Evolutionary conservation across 257 asterid species (phyloP).

Genomic region (Solanum medicagineum): DNA sequence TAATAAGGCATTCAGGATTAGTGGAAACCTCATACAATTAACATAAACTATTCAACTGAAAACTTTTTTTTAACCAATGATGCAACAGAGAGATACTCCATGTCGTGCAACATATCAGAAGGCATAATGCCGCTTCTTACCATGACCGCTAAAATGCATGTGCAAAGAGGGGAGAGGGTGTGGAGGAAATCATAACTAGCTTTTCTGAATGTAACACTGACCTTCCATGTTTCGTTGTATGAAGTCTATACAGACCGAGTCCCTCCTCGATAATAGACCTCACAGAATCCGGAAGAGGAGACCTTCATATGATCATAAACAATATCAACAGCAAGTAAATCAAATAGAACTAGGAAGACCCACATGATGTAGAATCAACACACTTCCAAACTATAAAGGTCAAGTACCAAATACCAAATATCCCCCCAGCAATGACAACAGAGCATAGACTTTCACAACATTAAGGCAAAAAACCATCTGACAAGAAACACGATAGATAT

Average conservation of each 20-base stretch:
- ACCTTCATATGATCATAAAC: constrained; percentile 33
- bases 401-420: background rate
- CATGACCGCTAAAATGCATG: background rate
- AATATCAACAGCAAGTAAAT: background rate
- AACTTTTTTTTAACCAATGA: background rate
- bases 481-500: background rate
- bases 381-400: background rate
- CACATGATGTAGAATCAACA: background rate
- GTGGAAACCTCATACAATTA: background rate
- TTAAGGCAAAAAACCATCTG: background rate
- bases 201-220: background rate
- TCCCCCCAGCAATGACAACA: background rate
- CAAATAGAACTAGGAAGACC: background rate
- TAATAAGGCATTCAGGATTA: background rate
- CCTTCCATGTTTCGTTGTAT: constrained; percentile 64
- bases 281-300: constrained; percentile 67
- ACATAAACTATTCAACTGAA: background rate
- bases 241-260: constrained; percentile 60
- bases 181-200: background rate
- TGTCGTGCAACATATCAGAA: background rate
- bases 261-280: constrained; percentile 76
- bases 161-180: background rate
- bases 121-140: background rate
- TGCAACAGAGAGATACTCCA: background rate
- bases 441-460: background rate